Conservation (phyloP, 495 filamentous ascomycete species). For the Chaetomium cochliodes region DNA sequence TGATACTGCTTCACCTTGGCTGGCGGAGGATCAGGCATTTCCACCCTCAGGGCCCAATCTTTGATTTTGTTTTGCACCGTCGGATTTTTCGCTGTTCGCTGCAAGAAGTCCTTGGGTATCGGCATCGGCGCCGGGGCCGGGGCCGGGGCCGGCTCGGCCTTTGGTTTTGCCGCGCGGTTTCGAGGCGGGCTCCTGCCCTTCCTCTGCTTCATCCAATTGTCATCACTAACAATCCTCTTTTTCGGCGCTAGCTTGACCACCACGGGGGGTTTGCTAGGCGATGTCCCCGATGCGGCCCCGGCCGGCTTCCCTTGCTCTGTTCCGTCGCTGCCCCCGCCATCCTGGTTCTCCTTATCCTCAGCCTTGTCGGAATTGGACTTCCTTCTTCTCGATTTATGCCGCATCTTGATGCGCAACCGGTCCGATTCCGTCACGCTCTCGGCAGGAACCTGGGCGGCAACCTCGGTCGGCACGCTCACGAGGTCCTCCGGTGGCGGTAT, state of each 20-base stretch:
- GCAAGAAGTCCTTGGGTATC: conserved; percentile 54
- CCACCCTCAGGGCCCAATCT: conserved; percentile 52
- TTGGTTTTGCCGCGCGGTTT: conserved; percentile 37
- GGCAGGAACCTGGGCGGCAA: conserved; percentile 44
- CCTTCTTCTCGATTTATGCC: conserved; percentile 40
- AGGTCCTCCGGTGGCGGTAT: conserved; percentile 41
- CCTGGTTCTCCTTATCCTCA: conserved; percentile 27
- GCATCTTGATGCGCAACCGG: conserved; percentile 47
- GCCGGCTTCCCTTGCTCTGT: conserved; percentile 34
- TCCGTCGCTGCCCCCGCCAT: conserved; percentile 29
- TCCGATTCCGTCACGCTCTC: conserved; percentile 53
- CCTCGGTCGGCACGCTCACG: conserved; percentile 46
- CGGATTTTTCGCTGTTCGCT: conserved; percentile 49
- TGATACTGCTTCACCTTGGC: conserved; percentile 29
- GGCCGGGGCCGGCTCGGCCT: conserved; percentile 33
- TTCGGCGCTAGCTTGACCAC: conserved; percentile 50
- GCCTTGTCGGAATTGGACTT: conserved; percentile 28
- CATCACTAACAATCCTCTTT: conserved; percentile 78
- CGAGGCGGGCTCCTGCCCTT: conserved; percentile 50
- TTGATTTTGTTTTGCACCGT: conserved; percentile 51
- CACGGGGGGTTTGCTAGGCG: conserved; percentile 13
- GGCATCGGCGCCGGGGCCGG: conserved; percentile 16
- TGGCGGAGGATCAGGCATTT: conserved; percentile 35
- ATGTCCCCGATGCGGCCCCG: conserved; percentile 13
- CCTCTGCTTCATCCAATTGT: conserved; percentile 65